Base-by-base conservation (phyloP, 148 eudicot species). In the Camellia japonica region DNA sequence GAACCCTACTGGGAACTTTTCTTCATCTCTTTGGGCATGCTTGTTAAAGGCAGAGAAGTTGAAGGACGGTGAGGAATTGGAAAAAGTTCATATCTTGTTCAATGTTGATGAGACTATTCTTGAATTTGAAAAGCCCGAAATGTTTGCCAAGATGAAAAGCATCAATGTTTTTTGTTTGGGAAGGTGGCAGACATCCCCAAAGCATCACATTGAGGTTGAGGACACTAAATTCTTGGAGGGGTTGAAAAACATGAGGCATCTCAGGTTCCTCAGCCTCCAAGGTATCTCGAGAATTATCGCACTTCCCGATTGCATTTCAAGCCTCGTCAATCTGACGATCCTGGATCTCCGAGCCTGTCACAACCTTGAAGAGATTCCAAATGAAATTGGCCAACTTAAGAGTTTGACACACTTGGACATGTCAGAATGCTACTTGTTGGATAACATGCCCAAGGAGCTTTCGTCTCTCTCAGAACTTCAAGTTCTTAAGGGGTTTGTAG, bases 401-500 rank as follows among this genome's bases (percentile, higher is more conserved):
- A 83, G 62, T 56, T 71, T 87, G 60, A 85, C 84, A 14, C 86
- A 81, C 68, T 80, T 89, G 83, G 91, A 87, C 52, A 56, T 89
- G 51, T 84, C 91, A 0, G 81, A 81, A 54, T 89, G 91, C 78
- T 83, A 81, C 74, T 73, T 87, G 55, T 74, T 89, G 0, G 78
- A 75, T 14, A 14, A 75, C 20, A 65, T 89, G 75, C 91, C 88
- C 20, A 85, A 79, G 38, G 85, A 60, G 44, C 71, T 87, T 51
- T 58, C 72, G 0, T 3, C 46, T 4, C 82, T 89, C 4, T 59
- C 73, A 5, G 60, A 82, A 41, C 87, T 89, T 7, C 77, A 74
- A 78, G 91, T 89, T 7, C 82, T 89, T 3, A 75, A 85, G 69
- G 89, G 91, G 68, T 87, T 89, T 60, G 84, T 82, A n/a, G 84